phyloP scores from a whole-genome alignment of 768 basidiomycete genomes.

The Pleurotus pulmonarius region DNA sequence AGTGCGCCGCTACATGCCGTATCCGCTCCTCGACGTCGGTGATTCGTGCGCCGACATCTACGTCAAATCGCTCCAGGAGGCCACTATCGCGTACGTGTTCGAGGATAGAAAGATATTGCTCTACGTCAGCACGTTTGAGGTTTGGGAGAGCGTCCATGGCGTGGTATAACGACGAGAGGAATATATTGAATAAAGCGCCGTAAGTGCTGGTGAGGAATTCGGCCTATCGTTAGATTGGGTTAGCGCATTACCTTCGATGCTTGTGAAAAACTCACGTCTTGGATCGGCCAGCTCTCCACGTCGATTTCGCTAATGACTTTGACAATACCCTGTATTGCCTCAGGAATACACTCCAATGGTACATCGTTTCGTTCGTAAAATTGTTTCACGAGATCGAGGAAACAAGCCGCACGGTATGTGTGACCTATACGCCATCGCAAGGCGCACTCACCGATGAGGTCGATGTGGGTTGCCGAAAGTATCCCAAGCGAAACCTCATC shows the following conservation, averaged over 20 bases:
- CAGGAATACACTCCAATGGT: constrained; percentile 91
- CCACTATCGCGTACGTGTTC: constrained; percentile 68
- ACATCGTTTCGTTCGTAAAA: constrained; percentile 89
- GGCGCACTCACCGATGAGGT: constrained; percentile 85
- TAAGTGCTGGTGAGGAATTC: constrained; percentile 69
- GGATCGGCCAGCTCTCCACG: constrained; percentile 70
- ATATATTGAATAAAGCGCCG: constrained; percentile 78
- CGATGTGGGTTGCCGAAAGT: constrained; percentile 72
- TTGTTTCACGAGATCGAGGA: constrained; percentile 80
- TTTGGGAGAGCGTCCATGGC: constrained; percentile 73
- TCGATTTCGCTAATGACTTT: constrained; percentile 71
- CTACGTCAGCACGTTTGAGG: constrained; percentile 68
- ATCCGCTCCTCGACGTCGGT: constrained; percentile 66
- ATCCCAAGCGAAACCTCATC: constrained; percentile 96
- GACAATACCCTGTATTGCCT: constrained; percentile 72
- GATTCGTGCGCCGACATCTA: constrained; percentile 67
- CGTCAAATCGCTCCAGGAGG: constrained; percentile 67
- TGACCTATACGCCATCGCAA: constrained; percentile 86
- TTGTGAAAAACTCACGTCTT: constrained; percentile 61
- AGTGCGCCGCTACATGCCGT: constrained; percentile 52
- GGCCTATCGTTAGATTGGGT: constrained; percentile 32
- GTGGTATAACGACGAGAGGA: constrained; percentile 83
- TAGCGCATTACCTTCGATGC: neutral
- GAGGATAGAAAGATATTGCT: constrained; percentile 62
- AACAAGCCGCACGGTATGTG: constrained; percentile 72